These are phyloP conservation scores for Cystobasidium ongulense DNA, from an alignment of 768 basidiomycete genomes.

Conservation along the genomic window DNA sequence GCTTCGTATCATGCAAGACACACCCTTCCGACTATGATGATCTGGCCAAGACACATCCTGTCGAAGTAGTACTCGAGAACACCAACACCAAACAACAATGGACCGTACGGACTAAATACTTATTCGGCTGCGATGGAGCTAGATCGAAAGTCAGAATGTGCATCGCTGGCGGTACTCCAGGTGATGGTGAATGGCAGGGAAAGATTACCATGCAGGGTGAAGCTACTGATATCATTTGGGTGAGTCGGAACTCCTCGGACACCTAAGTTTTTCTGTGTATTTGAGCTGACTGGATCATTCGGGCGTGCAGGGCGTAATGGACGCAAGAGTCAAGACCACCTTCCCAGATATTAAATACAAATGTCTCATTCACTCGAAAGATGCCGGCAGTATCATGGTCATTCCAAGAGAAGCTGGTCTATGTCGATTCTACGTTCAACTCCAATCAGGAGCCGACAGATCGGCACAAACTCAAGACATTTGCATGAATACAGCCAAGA, in stretches of 20 bases:
- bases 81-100: conserved; percentile 33
- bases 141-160: conserved; percentile 53
- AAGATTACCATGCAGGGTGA: conserved; percentile 72
- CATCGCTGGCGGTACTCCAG: conserved; percentile 44
- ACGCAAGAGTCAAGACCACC: conserved; percentile 51
- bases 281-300: neutral
- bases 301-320: conserved; percentile 20
- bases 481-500: conserved; percentile 40
- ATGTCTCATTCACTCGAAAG: conserved; percentile 57
- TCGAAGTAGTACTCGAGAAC: conserved; percentile 34
- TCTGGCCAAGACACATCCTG: conserved; percentile 35
- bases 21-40: conserved; percentile 19
- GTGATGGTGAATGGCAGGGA: conserved; percentile 41
- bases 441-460: conserved; percentile 30
- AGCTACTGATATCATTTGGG: conserved; percentile 67
- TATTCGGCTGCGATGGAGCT: conserved; percentile 60
- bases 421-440: conserved; percentile 41
- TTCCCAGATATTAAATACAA: conserved; percentile 60
- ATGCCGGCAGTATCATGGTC: conserved; percentile 55
- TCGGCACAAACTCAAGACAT: conserved; percentile 39
- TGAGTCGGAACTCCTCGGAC: conserved; percentile 40
- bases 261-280: conserved; percentile 52
- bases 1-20: conserved; percentile 39
- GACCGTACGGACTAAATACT: conserved; percentile 39
- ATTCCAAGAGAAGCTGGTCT: conserved; percentile 53